Base-by-base conservation (phyloP, 73 alveolate genomes). In the Blepharisma japonicum region DNA sequence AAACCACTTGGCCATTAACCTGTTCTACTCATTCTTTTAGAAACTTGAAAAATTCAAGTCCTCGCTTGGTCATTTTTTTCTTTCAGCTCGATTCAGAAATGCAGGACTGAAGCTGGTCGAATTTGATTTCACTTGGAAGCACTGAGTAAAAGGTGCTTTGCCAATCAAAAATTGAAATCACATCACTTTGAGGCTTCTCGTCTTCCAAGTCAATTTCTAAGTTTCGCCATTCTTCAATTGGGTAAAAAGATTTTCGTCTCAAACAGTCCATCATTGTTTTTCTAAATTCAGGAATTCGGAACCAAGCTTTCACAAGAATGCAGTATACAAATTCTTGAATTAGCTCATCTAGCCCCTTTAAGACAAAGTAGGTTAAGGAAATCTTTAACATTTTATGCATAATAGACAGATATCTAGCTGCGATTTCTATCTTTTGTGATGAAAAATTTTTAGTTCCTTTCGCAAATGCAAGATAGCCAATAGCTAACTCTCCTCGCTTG, bases 221-320 rank as follows among this genome's bases (percentile, higher is more conserved):
- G n/a, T 53, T 53, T 20, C 67, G n/a, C 4, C 67, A 53, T 53
- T 53, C 67, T 14, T 53, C n/a, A 4, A 53, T 53, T 53, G 67
- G n/a, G 23, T 53, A 11, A 53, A 14, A 53, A 53, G 67, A 53
- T 20, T 53, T 53, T 20, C 23, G n/a, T 4, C 23, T 53, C n/a
- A 53, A 20, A 2, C n/a, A 53, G 23, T 53, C 23, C 23, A 14
- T 53, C 23, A 53, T 14, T 14, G 67, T 53, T 53, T 53, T 20
- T 53, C 67, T 53, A 53, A 53, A 53, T 20, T 53, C 67, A 53
- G 67, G 67, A 20, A 53, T 53, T 53, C 67, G n/a, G 23, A 53
- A 53, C 67, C 67, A 53, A 53, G 67, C n/a, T 4, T 14, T 53
- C n/a, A 53, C 67, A 4, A 53, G 67, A 4, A 53, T 20, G n/a